Evolutionary conservation across 805 yeast species (phyloP).

Genomic region (Nakazawaea anatomiae): DNA sequence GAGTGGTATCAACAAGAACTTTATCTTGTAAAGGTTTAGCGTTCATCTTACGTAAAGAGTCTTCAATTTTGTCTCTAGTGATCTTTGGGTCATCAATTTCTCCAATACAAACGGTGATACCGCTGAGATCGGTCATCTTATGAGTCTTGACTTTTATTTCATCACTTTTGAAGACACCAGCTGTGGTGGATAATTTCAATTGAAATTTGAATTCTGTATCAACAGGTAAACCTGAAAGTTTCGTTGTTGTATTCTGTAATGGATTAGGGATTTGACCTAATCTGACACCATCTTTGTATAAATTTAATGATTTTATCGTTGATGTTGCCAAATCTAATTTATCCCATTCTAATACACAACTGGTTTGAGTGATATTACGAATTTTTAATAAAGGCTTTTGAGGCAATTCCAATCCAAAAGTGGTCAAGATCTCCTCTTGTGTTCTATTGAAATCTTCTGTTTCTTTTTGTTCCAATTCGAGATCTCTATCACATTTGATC

Average conservation of each 20-base stretch:
- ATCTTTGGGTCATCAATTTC: slow-evolving; percentile 55
- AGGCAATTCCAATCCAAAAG: slow-evolving; percentile 74
- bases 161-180: slow-evolving; percentile 77
- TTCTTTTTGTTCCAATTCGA: slow-evolving; percentile 58
- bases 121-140: slow-evolving; percentile 92
- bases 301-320: slow-evolving; percentile 63
- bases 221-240: slow-evolving; percentile 85
- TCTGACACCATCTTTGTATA: slow-evolving; percentile 70
- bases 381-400: slow-evolving; percentile 60
- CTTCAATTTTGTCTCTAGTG: slow-evolving; percentile 52
- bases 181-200: slow-evolving; percentile 77
- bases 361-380: slow-evolving; percentile 85
- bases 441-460: slow-evolving; percentile 49
- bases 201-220: slow-evolving; percentile 79
- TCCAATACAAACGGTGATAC: slow-evolving; percentile 89
- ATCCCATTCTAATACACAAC: slow-evolving; percentile 95
- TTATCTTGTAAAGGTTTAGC: slow-evolving; percentile 71
- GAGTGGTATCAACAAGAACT: slow-evolving; percentile 90
- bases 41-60: slow-evolving; percentile 63
- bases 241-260: slow-evolving; percentile 68
- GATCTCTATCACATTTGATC: slow-evolving; percentile 76
- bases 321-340: slow-evolving; percentile 79
- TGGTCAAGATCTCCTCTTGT: slow-evolving; percentile 67
- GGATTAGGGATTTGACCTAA: slow-evolving; percentile 85
- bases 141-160: slow-evolving; percentile 72